These are phyloP conservation scores for Cinnamomum micranthum DNA, from an alignment of 164 flowering plant genomes.

Conservation along the genomic window DNA sequence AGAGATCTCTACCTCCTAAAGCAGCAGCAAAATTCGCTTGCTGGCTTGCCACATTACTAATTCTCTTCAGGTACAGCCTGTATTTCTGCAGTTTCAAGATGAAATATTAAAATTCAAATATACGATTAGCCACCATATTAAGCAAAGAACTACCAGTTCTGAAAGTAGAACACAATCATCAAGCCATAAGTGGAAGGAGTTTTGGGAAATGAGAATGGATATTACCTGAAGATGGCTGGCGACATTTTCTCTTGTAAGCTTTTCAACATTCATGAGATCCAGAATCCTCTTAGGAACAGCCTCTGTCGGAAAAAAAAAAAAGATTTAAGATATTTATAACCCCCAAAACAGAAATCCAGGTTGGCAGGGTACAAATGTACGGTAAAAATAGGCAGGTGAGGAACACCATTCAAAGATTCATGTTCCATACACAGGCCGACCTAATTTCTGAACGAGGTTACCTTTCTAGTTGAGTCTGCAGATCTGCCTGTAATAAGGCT, in stretches of 20 bases:
- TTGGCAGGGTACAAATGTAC: neutral
- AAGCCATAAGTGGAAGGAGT: neutral
- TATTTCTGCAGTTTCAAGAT: slow-evolving; percentile 63
- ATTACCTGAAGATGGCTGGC: slow-evolving; percentile 93
- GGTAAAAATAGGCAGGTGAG: neutral
- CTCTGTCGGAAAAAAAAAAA: slow-evolving; percentile 42
- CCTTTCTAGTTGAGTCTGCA: neutral
- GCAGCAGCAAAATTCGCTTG: slow-evolving; percentile 51
- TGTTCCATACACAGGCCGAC: neutral
- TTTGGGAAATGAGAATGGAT: neutral
- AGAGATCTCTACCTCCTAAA: slow-evolving; percentile 51
- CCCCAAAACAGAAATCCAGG: neutral
- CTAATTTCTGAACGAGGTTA: neutral
- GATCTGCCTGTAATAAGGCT: neutral
- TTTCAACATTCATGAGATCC: slow-evolving; percentile 85
- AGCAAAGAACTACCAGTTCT: neutral
- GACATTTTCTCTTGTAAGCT: slow-evolving; percentile 90
- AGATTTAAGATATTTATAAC: neutral
- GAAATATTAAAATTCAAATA: neutral
- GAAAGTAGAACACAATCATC: neutral
- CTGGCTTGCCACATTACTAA: slow-evolving; percentile 44
- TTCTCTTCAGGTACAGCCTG: slow-evolving; percentile 75
- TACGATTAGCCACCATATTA: neutral
- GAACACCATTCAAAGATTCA: neutral
- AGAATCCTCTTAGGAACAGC: slow-evolving; percentile 95